A percentile compares a stretch with the other conserved stretches of the same genome.
phyloP scores from a whole-genome alignment of 441 rosid species.

The Erysimum cheiri region DNA sequence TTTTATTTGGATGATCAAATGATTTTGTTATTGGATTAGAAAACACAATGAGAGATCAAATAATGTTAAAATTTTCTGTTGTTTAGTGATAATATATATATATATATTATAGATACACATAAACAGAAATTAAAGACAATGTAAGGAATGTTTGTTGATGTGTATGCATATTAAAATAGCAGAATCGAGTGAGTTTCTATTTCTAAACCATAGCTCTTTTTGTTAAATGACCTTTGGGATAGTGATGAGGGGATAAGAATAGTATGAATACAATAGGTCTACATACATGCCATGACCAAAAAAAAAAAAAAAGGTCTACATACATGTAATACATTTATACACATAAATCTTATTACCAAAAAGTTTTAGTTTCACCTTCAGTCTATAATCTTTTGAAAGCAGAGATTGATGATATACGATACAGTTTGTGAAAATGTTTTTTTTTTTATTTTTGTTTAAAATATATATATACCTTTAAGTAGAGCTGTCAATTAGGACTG shows the following conservation, averaged over 20 bases:
- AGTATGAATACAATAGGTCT: background rate
- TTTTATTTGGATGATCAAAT: constrained; percentile 24
- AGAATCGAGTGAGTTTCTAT: constrained; percentile 49
- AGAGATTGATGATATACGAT: background rate
- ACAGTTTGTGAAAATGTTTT: background rate
- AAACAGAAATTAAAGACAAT: constrained; percentile 13
- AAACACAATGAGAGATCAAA: background rate
- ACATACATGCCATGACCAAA: too few relatives aligned
- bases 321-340: background rate
- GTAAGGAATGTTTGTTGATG: constrained; percentile 39
- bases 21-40: constrained; percentile 11
- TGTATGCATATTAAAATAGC: constrained; percentile 8
- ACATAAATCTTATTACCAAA: background rate
- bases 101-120: background rate
- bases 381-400: background rate
- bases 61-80: background rate
- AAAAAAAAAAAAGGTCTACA: too few relatives aligned
- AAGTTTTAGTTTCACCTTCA: background rate
- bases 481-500: too few relatives aligned
- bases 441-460: background rate
- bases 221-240: constrained; percentile 35
- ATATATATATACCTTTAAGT: too few relatives aligned
- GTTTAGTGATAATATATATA: constrained; percentile 28
- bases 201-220: constrained; percentile 33
- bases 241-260: constrained; percentile 16